Conservation (phyloP, 2,329 filamentous ascomycete genomes). For the Botrytis squamosa region DNA sequence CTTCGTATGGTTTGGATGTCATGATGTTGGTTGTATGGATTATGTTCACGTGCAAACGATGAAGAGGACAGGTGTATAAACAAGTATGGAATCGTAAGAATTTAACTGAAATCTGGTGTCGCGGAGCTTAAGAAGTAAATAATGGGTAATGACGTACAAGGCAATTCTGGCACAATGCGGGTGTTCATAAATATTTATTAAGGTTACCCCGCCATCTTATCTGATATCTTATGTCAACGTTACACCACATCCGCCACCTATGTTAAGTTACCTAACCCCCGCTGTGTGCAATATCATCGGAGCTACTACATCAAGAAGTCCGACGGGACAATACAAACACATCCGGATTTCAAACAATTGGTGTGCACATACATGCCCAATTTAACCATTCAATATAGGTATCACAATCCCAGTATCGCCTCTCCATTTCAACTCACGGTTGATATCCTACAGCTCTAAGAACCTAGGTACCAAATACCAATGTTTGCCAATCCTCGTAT, state of each 20-base stretch:
- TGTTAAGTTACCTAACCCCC: not conserved
- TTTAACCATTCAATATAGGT: not conserved
- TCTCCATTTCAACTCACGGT: not conserved
- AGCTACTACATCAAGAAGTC: not conserved
- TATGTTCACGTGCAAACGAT: not conserved
- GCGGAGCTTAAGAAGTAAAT: not conserved
- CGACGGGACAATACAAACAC: not conserved
- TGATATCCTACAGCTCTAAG: not conserved
- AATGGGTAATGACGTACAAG: slow-evolving; percentile 4
- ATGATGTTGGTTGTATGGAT: slow-evolving; percentile 25
- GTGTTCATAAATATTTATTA: not conserved
- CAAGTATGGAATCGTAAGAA: not conserved
- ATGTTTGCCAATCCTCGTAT: not conserved
- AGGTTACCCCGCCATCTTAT: slow-evolving; percentile 4
- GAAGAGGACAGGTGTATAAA: not conserved
- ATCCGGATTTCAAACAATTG: not conserved
- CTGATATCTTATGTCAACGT: not conserved
- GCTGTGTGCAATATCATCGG: not conserved
- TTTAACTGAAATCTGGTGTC: not conserved
- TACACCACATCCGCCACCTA: not conserved
- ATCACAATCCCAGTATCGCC: not conserved
- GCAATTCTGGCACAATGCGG: not conserved
- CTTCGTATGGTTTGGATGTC: slow-evolving; percentile 33
- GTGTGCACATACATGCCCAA: not conserved
- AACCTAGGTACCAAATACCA: not conserved